phyloP scores from a whole-genome alignment of 2,329 filamentous ascomycete genomes.

The Keithomyces neogunnii region DNA sequence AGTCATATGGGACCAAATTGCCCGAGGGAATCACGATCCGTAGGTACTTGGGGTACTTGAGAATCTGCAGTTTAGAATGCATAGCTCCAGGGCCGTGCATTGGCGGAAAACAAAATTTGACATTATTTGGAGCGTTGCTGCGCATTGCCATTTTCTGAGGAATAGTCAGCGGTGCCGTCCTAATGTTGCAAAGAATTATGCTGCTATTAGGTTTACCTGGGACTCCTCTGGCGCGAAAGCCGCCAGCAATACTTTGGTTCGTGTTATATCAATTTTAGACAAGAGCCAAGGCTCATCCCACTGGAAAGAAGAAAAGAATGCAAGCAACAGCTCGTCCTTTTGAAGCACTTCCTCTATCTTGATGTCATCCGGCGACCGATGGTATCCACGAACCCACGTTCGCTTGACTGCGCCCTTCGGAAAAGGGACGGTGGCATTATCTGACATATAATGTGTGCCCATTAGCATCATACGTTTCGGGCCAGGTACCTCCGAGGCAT shows the following conservation, averaged over 20 bases:
- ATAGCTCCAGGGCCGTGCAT: constrained; percentile 71
- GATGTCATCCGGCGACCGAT: constrained; percentile 61
- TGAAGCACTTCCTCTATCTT: constrained; percentile 83
- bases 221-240: constrained; percentile 44
- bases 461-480: constrained; percentile 15
- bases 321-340: constrained; percentile 60
- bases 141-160: constrained; percentile 37
- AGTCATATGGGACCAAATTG: constrained; percentile 79
- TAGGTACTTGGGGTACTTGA: constrained; percentile 68
- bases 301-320: constrained; percentile 78
- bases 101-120: constrained; percentile 72
- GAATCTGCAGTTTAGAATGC: constrained; percentile 89
- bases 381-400: constrained; percentile 63
- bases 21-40: constrained; percentile 80
- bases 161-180: constrained; percentile 10
- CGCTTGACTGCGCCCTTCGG: constrained; percentile 64
- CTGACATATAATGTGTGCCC: constrained; percentile 9
- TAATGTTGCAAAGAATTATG: background rate
- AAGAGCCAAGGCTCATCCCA: constrained; percentile 78
- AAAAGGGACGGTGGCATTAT: constrained; percentile 26
- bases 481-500: constrained; percentile 19
- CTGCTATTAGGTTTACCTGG: constrained; percentile 32
- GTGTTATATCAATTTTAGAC: constrained; percentile 54
- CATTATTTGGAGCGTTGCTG: constrained; percentile 38
- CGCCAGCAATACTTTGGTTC: constrained; percentile 55